Evolutionary conservation across 495 filamentous ascomycete species (phyloP).

Genomic region (Daldinia vernicosa): DNA sequence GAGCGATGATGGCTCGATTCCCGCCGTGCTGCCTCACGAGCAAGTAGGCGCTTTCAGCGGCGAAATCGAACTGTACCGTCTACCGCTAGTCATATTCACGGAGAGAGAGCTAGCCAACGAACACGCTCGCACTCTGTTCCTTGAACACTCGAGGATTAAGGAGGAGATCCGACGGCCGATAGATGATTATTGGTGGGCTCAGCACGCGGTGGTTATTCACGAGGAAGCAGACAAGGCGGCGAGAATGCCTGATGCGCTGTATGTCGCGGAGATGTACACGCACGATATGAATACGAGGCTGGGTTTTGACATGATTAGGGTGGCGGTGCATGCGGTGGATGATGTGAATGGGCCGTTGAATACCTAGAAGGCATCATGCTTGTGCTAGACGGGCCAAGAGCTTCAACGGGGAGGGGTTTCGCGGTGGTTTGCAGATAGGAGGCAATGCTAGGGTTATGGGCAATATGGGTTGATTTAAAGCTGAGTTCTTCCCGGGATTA

Average conservation of each 20-base stretch:
- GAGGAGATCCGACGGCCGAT: constrained; percentile 13
- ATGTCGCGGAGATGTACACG: constrained; percentile 21
- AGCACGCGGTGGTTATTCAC: constrained; percentile 12
- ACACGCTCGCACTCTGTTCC: constrained; percentile 18
- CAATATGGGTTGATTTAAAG: not conserved
- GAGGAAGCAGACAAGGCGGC: constrained; percentile 1
- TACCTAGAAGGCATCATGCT: not conserved
- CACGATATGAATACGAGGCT: constrained; percentile 13
- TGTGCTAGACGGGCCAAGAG: too few species aligned
- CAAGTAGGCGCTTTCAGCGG: not conserved
- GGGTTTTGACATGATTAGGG: constrained; percentile 29
- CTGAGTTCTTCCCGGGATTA: not conserved
- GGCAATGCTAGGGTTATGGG: not conserved
- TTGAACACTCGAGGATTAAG: constrained; percentile 18
- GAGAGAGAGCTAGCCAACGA: constrained; percentile 26
- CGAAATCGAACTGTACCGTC: constrained; percentile 12
- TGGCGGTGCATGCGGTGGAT: constrained; percentile 24
- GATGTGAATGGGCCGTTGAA: constrained; percentile 29
- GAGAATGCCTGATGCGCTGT: not conserved
- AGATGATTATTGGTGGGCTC: constrained; percentile 27
- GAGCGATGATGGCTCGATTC: not conserved
- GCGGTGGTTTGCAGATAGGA: not conserved
- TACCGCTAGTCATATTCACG: constrained; percentile 23
- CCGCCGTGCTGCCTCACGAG: not conserved
- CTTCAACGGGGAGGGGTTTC: not conserved